Evolutionary conservation across 768 basidiomycete genomes (phyloP).

Genomic region (Tricholoma bakamatsutake): DNA sequence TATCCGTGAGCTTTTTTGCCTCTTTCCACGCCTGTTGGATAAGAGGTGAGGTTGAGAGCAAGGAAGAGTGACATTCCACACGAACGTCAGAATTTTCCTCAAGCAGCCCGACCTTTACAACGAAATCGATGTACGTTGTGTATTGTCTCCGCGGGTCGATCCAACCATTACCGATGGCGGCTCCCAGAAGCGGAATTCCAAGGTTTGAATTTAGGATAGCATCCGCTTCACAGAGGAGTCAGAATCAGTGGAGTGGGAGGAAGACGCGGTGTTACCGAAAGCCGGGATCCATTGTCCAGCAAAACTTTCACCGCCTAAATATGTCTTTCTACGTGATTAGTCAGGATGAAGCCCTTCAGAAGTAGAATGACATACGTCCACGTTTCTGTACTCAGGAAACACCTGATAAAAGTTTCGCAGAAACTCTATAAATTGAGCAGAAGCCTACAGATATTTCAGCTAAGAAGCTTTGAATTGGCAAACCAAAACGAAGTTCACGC

Average conservation of each 20-base stretch:
- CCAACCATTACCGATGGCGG: constrained; percentile 98
- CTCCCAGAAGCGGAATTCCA: constrained; percentile 61
- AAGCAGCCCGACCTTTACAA: constrained; percentile 71
- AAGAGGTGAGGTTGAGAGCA: constrained; percentile 1
- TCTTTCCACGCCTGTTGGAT: constrained; percentile 53
- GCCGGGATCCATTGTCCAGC: constrained; percentile 98
- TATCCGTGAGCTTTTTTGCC: constrained; percentile 50
- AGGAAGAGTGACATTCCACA: constrained; percentile 1
- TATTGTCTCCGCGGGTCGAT: constrained; percentile 89
- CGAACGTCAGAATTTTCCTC: constrained; percentile 65
- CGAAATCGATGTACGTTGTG: constrained; percentile 83
- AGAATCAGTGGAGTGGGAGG: not conserved
- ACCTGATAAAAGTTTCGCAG: constrained; percentile 81
- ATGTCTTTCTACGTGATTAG: constrained; percentile 59
- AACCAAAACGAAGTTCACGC: constrained; percentile 1
- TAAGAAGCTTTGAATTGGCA: not conserved
- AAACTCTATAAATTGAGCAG: constrained; percentile 78
- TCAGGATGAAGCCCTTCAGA: not conserved
- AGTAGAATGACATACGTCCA: constrained; percentile 60
- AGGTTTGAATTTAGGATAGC: constrained; percentile 62
- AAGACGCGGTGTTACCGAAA: constrained; percentile 52
- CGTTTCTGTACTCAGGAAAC: constrained; percentile 79
- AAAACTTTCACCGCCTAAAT: constrained; percentile 92
- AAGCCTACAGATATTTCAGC: constrained; percentile 42
- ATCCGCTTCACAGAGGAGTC: constrained; percentile 47